Conservation (phyloP, 1,284 basidiomycete genomes). For the Tilletia indica region DNA sequence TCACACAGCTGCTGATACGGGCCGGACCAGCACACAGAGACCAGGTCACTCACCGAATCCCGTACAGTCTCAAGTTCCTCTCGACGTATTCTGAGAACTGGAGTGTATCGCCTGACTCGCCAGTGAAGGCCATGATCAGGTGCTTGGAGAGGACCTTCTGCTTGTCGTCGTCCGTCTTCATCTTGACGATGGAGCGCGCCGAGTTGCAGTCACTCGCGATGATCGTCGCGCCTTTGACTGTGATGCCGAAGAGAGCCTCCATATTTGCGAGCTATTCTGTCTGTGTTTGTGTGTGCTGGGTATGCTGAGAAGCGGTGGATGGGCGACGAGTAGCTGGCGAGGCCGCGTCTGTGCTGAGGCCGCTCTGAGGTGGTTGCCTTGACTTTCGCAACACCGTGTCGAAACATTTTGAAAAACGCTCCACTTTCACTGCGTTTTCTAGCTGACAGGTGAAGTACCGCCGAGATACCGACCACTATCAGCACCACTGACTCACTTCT, state of each 20-base stretch:
- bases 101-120: conserved; percentile 89
- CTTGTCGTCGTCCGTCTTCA: conserved; percentile 97
- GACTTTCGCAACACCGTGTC: not conserved
- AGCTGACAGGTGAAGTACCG: too few species aligned
- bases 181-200: conserved; percentile 87
- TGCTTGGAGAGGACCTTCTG: conserved; percentile 87
- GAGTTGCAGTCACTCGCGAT: conserved; percentile 83
- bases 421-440: too few species aligned
- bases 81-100: conserved; percentile 97
- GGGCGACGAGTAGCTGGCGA: not conserved
- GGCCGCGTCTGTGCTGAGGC: not conserved
- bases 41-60: conserved; percentile 73
- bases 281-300: not conserved
- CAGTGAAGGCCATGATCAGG: conserved; percentile 90
- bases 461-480: too few species aligned
- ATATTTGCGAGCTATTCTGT: conserved; percentile 24
- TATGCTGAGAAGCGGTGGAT: not conserved
- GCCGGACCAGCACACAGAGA: too few species aligned
- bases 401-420: too few species aligned
- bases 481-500: too few species aligned
- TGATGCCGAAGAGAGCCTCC: conserved; percentile 62
- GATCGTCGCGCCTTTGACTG: conserved; percentile 53
- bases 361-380: not conserved
- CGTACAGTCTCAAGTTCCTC: conserved; percentile 90
- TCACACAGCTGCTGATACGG: not conserved